Evolutionary conservation across 345 rosid species (phyloP), one percentile per base, ranked within the genome.

Genomic region (Passiflora organensis): DNA sequence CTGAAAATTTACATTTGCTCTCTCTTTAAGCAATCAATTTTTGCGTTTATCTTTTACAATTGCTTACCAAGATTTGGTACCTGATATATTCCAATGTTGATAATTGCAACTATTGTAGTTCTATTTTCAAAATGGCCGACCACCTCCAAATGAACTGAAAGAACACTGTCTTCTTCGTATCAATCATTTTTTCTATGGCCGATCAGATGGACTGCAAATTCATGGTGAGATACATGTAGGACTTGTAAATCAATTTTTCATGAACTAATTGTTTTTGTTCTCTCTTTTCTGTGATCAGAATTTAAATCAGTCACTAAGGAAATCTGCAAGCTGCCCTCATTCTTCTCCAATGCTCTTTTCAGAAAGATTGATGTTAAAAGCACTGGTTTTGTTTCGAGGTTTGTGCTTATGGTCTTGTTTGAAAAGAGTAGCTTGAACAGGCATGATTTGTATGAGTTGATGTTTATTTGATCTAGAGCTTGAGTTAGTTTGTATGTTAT

Each of bases 311-410:
- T 89, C 48, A 86, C 96, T 4, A 76, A 77, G 66, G 98, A 91
- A 70, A 79, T 91, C 60, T 93, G 95, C 91, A 89, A 84, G 78
- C 78, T 88, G 60, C 95, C 96, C 17, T 81, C 95, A 53, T 93
- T 82, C 83, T 80, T 89, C 71, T 89, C 91, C 54, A 58, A 84
- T 0, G 72, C 74, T 23, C 89, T 89, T 48, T 89, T 93, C 74
- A 76, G 51, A 64, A 86, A 79, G 80, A 86, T 88, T 53, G 95
- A 93, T 74, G 76, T 68, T 62, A 69, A 77, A 18, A 55, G 61
- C 69, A 75, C 86, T 11, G 86, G 93, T 56, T 55, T 69, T 53
- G 78, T 86, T 64, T 79, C 85, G 49, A 86, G 91, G 96, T 91
- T 76, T 67, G 76, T 66, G 18, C 52, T 58, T 56, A 44, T 56